Evolutionary conservation across 345 rosid species (phyloP), one percentile per base, ranked within the genome.

Genomic region (Gossypium turneri): DNA sequence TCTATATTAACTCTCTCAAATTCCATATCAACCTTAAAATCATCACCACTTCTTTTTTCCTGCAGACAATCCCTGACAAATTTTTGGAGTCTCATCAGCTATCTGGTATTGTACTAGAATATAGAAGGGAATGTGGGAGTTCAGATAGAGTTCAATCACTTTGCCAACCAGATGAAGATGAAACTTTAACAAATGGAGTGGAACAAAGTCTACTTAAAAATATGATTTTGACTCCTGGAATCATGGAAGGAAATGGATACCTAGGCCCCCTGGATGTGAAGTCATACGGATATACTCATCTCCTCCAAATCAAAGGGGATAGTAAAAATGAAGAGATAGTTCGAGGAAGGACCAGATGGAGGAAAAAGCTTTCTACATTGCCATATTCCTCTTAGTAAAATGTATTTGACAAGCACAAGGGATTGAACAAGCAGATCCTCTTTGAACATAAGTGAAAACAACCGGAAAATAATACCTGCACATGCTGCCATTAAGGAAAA

Each of bases 261-360:
- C 62, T 88, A 2, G 81, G 79, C 9, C 78, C 88, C 12, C 55
- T 76, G 29, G 78, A 82, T 5, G 78, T 62, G 24, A 61, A 48
- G 29, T 83, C 85, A 6, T 9, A 65, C 44, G 78, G 74, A 73
- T 90, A 80, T 70, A 87, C 92, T 48, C 94, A 88, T 58, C 86
- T 88, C 38, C 88, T 90, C 25, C 86, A 81, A 67, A 48, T 47
- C 75, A 63, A 84, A 43, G 81, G 87, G 10, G 79, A 73, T 62
- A 47, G 67, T 3, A 19, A 57, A 78, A 76, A 79, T 43, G 85
- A 83, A 67, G 92, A 90, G 82, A 86, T 88, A 56, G 88, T 86
- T 12, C 80, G 90, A 77, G 92, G 90, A 41, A 87, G 82, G 68
- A 88, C 94, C 13, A 76, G 53, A 47, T 88, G 94, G 90, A 87